Base-by-base conservation (phyloP, 2,329 filamentous ascomycete species). In the Cladorrhinum sp. region DNA sequence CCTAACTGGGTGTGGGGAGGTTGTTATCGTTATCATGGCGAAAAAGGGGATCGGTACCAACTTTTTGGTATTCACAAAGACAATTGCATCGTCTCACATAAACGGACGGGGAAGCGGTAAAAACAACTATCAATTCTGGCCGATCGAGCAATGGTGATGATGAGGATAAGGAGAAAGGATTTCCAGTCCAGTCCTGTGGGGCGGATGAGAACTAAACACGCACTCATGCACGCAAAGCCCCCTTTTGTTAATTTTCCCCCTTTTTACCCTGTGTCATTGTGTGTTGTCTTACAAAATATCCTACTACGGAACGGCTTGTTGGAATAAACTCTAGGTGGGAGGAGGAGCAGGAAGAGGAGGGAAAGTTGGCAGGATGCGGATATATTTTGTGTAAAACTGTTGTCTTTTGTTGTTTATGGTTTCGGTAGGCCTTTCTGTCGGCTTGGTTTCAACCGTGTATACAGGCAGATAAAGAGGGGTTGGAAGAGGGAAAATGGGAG, bases 1-100 rank as follows among this genome's bases (percentile, higher is more conserved):
- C n/a, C n/a, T 45, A 45, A 20, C 36, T 50, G 38, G 18, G 54
- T 48, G 54, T 56, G 54, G 54, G 54, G 54, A 56, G 23, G 54
- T 22, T 36, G 22, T 32, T 13, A 25, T 29, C 38, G 16, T 32
- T 55, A n/a, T 27, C 27, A 25, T 48, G 36, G 36, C 38, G 22
- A 27, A 27, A 29, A 55, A 12, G 12, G 16, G 23, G 29, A 18
- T 41, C 24, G 52, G 32, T 36, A 36, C 32, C 22, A 27, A 18
- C 24, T 16, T 27, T 32, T 29, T 25, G 25, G 27, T 53, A 18
- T n/a, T 3, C 16, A 16, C 4, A 45, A 18, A 27, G 16, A 5
- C 20, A 36, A 53, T 53, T 20, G 51, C 51, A 53, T 53, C 25
- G 24, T 29, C 22, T 36, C 51, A 36, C 18, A 36, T 6, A 53